Evolutionary conservation across 1,284 basidiomycete genomes (phyloP).

Genomic region (Heterobasidion occidentale): DNA sequence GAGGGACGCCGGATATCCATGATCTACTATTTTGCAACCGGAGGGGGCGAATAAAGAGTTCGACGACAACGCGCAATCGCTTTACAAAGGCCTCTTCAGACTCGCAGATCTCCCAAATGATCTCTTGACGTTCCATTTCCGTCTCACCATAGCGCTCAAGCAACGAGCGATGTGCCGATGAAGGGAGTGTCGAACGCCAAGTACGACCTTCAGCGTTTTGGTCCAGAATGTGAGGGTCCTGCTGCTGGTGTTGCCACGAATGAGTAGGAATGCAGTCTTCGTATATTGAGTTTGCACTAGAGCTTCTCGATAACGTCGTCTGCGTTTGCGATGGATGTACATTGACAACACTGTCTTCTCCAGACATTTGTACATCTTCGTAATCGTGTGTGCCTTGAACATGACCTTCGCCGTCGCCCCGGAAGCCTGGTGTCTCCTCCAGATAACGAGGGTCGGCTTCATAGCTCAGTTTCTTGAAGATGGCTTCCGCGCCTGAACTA

Average conservation of each 20-base stretch:
- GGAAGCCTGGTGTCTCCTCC: neutral
- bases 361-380: neutral
- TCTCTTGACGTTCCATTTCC: conserved; percentile 58
- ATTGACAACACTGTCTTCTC: neutral
- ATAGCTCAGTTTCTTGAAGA: conserved; percentile 37
- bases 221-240: neutral
- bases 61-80: conserved; percentile 54
- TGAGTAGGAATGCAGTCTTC: neutral
- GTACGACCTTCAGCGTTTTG: conserved; percentile 5
- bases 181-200: conserved; percentile 20
- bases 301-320: neutral
- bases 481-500: conserved; percentile 42
- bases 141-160: conserved; percentile 27
- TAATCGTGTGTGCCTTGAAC: neutral
- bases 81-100: conserved; percentile 66
- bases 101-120: conserved; percentile 60
- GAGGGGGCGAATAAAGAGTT: conserved; percentile 69
- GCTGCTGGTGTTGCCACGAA: conserved; percentile 1
- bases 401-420: neutral
- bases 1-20: conserved; percentile 78
- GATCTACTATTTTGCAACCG: conserved; percentile 54
- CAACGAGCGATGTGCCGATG: conserved; percentile 17
- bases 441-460: neutral
- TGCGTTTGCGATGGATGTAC: neutral
- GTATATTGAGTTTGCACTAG: neutral